phyloP scores from a whole-genome alignment of 495 filamentous ascomycete genomes.

The Cetradonia linearis region DNA sequence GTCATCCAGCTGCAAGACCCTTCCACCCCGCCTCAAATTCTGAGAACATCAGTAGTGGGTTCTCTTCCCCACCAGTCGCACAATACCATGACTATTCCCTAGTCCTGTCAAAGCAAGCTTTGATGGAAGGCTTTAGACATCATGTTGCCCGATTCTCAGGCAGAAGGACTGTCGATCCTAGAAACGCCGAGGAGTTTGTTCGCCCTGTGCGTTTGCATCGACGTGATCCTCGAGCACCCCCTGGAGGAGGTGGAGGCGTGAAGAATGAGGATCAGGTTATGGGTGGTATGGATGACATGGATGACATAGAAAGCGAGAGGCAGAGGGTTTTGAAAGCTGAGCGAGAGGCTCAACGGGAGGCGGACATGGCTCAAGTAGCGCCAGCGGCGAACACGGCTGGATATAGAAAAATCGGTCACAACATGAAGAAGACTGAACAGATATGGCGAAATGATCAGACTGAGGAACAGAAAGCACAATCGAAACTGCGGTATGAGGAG shows the following conservation, averaged over 20 bases:
- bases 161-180: conserved; percentile 57
- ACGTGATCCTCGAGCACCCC: conserved; percentile 69
- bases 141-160: conserved; percentile 72
- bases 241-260: conserved; percentile 36
- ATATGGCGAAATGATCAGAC: conserved; percentile 73
- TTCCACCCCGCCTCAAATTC: conserved; percentile 10
- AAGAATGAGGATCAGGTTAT: conserved; percentile 41
- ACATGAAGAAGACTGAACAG: conserved; percentile 55
- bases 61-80: conserved; percentile 46
- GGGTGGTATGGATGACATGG: conserved; percentile 38
- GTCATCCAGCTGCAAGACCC: conserved; percentile 8
- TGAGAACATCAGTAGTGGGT: conserved; percentile 45
- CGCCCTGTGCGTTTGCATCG: conserved; percentile 81
- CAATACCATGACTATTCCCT: conserved; percentile 56
- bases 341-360: conserved; percentile 69
- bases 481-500: conserved; percentile 84
- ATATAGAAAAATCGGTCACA: conserved; percentile 49
- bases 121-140: conserved; percentile 71
- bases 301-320: conserved; percentile 60
- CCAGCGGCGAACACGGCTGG: conserved; percentile 49
- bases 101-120: conserved; percentile 64
- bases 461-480: conserved; percentile 65
- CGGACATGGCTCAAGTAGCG: conserved; percentile 80
- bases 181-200: conserved; percentile 70
- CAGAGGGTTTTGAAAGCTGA: conserved; percentile 61